Conservation (phyloP, 306 rosid species). For the Cyclanthera cordifolia region DNA sequence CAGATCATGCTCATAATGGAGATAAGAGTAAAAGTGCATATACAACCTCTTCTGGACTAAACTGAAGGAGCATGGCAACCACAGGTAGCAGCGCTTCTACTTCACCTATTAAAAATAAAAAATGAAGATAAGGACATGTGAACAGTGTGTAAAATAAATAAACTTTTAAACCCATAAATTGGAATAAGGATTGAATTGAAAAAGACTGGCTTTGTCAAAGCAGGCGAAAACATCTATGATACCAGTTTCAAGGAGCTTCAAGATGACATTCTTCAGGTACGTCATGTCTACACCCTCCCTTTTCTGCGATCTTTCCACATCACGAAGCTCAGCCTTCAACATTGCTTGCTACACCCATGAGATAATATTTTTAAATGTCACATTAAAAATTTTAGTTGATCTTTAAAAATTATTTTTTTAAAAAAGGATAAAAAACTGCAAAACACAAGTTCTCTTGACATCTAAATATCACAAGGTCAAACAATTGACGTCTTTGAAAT, state of each 20-base stretch:
- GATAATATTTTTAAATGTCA: constrained; percentile 12
- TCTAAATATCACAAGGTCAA: no score
- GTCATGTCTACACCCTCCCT: constrained; percentile 98
- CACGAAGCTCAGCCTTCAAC: constrained; percentile 71
- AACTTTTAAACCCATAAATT: not conserved
- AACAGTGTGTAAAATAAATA: not conserved
- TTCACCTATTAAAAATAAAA: constrained; percentile 46
- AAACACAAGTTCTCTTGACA: not conserved
- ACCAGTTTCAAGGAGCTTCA: constrained; percentile 99
- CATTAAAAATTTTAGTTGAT: not conserved
- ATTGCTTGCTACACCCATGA: constrained; percentile 52
- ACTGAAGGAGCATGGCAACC: constrained; percentile 92
- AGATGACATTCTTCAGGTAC: constrained; percentile 76
- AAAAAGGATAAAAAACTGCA: constrained; percentile 4
- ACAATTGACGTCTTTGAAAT: not conserved
- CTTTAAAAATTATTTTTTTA: no score
- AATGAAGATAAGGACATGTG: constrained; percentile 5
- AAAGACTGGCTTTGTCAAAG: not conserved
- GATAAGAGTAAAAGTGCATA: constrained; percentile 8
- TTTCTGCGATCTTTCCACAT: constrained; percentile 68
- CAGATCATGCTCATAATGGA: not conserved
- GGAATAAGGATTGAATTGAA: not conserved
- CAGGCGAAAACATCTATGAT: not conserved
- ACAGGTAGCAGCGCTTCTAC: constrained; percentile 92
- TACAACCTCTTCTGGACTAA: constrained; percentile 93